A percentile compares a stretch with the other conserved stretches of the same genome.
Evolutionary conservation across 371 early-diverging fungal genomes (phyloP).

Genomic region (Parasitella parasitica): DNA sequence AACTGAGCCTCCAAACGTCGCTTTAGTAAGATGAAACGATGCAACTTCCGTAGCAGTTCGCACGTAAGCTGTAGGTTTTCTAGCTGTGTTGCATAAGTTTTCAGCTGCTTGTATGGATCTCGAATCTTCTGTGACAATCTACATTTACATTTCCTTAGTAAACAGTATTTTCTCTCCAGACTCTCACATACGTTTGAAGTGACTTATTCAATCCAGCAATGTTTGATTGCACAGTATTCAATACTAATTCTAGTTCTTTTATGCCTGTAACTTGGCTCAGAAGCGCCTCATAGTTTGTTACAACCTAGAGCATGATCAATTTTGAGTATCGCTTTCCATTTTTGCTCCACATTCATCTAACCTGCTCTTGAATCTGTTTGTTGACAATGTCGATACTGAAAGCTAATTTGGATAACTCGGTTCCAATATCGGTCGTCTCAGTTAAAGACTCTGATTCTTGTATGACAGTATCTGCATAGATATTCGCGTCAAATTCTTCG

Average conservation of each 20-base stretch:
- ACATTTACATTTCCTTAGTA: not conserved
- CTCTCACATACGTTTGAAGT: constrained; percentile 51
- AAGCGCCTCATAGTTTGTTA: constrained; percentile 68
- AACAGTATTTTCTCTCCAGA: not conserved
- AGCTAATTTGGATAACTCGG: constrained; percentile 68
- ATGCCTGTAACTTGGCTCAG: constrained; percentile 73
- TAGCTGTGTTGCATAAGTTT: constrained; percentile 57
- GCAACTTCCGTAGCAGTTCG: constrained; percentile 64
- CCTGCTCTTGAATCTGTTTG: constrained; percentile 79
- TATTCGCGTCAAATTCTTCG: constrained; percentile 61
- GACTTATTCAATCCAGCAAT: constrained; percentile 58
- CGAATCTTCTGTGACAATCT: constrained; percentile 63
- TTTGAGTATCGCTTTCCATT: not conserved
- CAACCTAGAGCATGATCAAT: constrained; percentile 61
- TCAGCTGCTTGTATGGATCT: constrained; percentile 63
- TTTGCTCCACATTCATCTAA: constrained; percentile 13
- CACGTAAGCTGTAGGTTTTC: constrained; percentile 64
- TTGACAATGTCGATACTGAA: constrained; percentile 77
- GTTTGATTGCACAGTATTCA: constrained; percentile 57
- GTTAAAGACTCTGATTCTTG: constrained; percentile 40
- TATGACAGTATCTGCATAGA: constrained; percentile 54
- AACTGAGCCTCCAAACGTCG: constrained; percentile 63
- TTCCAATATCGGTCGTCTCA: constrained; percentile 62
- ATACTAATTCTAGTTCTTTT: constrained; percentile 57
- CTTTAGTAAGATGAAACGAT: constrained; percentile 63